Conservation (phyloP, 2,329 filamentous ascomycete genomes). For the Catunica adiposa region DNA sequence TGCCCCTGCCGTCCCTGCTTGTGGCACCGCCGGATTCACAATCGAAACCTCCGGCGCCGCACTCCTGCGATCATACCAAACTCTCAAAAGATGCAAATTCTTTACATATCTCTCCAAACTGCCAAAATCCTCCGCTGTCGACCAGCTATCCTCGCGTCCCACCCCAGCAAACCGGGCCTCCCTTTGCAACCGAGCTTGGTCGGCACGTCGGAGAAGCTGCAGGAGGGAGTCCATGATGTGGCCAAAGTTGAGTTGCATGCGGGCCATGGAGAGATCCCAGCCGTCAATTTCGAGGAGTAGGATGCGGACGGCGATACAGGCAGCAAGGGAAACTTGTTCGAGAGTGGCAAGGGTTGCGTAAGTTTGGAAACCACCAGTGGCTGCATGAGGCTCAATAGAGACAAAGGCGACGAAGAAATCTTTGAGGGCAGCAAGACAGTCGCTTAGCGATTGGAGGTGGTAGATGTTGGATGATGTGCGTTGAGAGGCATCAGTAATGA, state of each 20-base stretch:
- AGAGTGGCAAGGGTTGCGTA: conserved; percentile 13
- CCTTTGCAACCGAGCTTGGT: conserved; percentile 9
- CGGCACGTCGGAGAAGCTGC: conserved; percentile 11
- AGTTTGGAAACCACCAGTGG: conserved; percentile 13
- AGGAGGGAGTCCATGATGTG: conserved; percentile 13
- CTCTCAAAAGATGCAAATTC: conserved; percentile 12
- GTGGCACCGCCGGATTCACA: conserved; percentile 4
- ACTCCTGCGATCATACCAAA: conserved; percentile 13
- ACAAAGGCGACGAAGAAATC: conserved; percentile 22
- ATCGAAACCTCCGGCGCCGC: conserved; percentile 9
- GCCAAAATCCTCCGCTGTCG: conserved; percentile 13
- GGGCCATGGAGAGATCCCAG: conserved; percentile 14
- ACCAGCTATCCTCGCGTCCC: conserved; percentile 7
- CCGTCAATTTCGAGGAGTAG: conserved; percentile 15
- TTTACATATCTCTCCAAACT: conserved; percentile 13
- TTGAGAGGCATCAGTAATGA: conserved; percentile 18
- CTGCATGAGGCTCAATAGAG: conserved; percentile 17
- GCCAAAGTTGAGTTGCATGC: conserved; percentile 14
- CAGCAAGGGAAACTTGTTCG: conserved; percentile 12
- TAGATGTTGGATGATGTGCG: conserved; percentile 19
- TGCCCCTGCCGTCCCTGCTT: neutral
- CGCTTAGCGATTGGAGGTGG: conserved; percentile 21
- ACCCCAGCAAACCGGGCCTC: conserved; percentile 13
- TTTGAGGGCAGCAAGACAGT: conserved; percentile 22
- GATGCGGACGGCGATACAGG: conserved; percentile 14